Conservation (phyloP, 2,329 filamentous ascomycete species). For the Parastagonospora nodorum region DNA sequence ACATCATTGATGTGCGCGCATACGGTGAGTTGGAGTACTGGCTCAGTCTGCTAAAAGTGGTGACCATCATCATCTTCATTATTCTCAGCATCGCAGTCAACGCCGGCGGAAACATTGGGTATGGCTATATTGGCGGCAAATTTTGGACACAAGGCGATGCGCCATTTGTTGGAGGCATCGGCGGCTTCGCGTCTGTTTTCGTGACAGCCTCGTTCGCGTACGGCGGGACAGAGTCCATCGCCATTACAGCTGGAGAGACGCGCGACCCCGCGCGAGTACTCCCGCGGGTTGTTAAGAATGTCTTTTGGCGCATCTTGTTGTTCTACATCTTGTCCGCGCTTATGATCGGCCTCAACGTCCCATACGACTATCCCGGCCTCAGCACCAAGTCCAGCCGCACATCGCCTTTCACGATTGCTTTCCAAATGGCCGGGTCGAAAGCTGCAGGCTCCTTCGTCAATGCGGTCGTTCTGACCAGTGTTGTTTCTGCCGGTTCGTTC, state of each 20-base stretch:
- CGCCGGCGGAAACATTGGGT: constrained; percentile 27
- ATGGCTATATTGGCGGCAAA: constrained; percentile 58
- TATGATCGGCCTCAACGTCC: constrained; percentile 51
- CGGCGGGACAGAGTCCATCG: constrained; percentile 75
- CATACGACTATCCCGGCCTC: constrained; percentile 43
- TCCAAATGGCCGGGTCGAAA: constrained; percentile 64
- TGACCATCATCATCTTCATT: constrained; percentile 43
- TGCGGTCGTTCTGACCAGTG: constrained; percentile 66
- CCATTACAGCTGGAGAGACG: constrained; percentile 77
- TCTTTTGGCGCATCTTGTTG: constrained; percentile 64
- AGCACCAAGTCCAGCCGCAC: constrained; percentile 45
- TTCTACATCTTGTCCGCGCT: constrained; percentile 52
- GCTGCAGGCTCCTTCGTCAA: constrained; percentile 69
- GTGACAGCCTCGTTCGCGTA: constrained; percentile 77
- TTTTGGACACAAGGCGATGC: constrained; percentile 72
- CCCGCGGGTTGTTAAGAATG: constrained; percentile 87
- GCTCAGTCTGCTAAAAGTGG: constrained; percentile 41
- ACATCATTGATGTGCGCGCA: constrained; percentile 43
- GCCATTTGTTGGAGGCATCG: constrained; percentile 33
- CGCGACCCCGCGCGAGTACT: constrained; percentile 80
- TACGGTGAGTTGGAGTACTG: constrained; percentile 47
- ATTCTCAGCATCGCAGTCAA: constrained; percentile 39
- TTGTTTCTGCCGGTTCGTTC: constrained; percentile 55
- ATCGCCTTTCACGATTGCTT: constrained; percentile 70
- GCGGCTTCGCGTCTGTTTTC: constrained; percentile 70